Evolutionary conservation across 2,329 filamentous ascomycete species (phyloP).

Genomic region (Pseudopyrenochaeta lycopersici): DNA sequence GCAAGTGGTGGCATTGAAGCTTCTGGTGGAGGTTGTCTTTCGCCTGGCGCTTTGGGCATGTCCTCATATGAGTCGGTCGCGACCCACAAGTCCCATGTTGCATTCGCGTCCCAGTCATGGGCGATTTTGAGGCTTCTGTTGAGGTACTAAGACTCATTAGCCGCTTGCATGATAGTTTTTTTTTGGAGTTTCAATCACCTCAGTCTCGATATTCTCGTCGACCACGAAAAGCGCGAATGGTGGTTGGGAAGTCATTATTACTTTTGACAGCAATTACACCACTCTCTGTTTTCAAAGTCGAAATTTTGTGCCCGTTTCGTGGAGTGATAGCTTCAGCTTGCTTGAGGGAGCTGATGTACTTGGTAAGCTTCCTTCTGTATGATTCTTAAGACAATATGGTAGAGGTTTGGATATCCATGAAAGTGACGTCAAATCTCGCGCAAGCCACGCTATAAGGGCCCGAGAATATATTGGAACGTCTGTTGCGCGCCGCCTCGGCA

Average conservation of each 20-base stretch:
- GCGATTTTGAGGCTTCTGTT: slow-evolving; percentile 7
- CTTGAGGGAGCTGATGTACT: no score
- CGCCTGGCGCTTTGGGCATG: slow-evolving; percentile 3
- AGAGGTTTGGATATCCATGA: no score
- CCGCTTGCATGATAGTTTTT: neutral
- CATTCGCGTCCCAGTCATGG: neutral
- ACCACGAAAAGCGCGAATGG: slow-evolving; percentile 18
- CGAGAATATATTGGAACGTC: neutral
- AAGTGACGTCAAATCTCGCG: neutral
- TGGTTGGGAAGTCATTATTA: no score
- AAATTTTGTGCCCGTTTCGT: neutral
- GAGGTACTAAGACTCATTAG: slow-evolving; percentile 6
- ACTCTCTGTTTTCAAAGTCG: neutral
- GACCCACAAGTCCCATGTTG: slow-evolving; percentile 12
- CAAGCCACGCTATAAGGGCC: neutral
- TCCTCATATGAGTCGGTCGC: slow-evolving; percentile 14
- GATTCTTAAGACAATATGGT: no score
- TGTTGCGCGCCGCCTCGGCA: neutral
- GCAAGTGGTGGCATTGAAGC: slow-evolving; percentile 10
- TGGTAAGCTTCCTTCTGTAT: no score
- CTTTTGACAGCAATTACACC: no score
- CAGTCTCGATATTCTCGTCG: slow-evolving; percentile 10
- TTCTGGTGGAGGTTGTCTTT: slow-evolving; percentile 3
- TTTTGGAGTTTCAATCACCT: no score
- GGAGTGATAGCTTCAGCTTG: no score